Conservation (phyloP, 352 stramenopile genomes). For the Globisporangium takayamanum region DNA sequence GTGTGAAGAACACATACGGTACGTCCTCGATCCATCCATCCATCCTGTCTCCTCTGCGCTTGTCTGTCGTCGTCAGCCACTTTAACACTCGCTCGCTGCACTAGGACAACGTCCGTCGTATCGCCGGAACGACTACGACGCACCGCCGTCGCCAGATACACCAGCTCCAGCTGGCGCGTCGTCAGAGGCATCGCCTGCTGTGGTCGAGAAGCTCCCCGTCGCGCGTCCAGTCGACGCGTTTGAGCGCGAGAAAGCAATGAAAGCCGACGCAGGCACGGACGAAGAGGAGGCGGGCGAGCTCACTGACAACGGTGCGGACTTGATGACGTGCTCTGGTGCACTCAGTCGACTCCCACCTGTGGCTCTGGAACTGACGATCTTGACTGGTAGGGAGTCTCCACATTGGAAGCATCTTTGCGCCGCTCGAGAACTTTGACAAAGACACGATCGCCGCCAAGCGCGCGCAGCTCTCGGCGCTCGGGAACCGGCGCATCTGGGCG, state of each 20-base stretch:
- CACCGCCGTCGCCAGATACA: slow-evolving; percentile 52
- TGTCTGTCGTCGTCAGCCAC: too few species aligned
- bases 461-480: slow-evolving; percentile 59
- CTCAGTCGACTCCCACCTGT: background rate
- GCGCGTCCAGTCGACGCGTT: slow-evolving; percentile 35
- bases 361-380: background rate
- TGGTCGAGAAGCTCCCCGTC: slow-evolving; percentile 32
- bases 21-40: background rate
- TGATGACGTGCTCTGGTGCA: background rate
- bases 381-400: slow-evolving; percentile 43
- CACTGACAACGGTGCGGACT: slow-evolving; percentile 44
- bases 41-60: too few species aligned
- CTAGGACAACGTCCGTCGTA: slow-evolving; percentile 77
- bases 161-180: slow-evolving; percentile 9
- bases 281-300: slow-evolving; percentile 74
- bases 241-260: slow-evolving; percentile 35
- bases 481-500: slow-evolving; percentile 79
- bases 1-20: slow-evolving; percentile 83
- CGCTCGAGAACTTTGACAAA: slow-evolving; percentile 71
- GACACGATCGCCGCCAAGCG: slow-evolving; percentile 78
- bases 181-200: background rate
- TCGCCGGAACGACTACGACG: slow-evolving; percentile 75
- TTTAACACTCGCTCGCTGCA: too few species aligned
- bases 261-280: slow-evolving; percentile 26
- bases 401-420: slow-evolving; percentile 62